phyloP scores from a whole-genome alignment of 306 rosid genomes.

The Vicia faba region DNA sequence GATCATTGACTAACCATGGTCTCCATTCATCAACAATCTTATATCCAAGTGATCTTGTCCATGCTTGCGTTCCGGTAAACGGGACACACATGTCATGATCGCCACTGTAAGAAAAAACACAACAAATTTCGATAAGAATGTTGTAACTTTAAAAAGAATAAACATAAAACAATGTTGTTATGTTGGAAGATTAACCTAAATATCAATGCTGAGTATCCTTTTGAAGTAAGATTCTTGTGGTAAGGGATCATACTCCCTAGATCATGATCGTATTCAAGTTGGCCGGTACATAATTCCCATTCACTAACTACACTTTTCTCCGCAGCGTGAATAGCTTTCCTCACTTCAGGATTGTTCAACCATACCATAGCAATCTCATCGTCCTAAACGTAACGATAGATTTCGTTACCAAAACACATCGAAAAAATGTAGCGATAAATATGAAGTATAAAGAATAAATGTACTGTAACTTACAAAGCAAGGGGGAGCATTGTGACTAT shows the following conservation, averaged over 20 bases:
- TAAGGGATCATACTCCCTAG: neutral
- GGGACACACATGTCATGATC: constrained; percentile 27
- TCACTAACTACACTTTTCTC: neutral
- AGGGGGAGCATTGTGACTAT: constrained; percentile 42
- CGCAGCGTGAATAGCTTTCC: neutral
- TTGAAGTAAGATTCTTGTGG: constrained; percentile 12
- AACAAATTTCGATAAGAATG: too few species aligned
- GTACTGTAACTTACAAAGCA: constrained; percentile 57
- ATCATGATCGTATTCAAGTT: neutral
- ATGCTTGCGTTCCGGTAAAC: constrained; percentile 20
- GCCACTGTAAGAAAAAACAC: neutral
- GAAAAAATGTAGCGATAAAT: too few species aligned
- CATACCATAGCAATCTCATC: neutral
- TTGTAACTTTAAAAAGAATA: neutral
- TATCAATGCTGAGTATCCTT: neutral
- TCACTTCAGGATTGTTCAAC: neutral
- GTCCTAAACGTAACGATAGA: neutral
- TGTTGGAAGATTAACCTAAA: neutral
- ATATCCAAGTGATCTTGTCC: constrained; percentile 37
- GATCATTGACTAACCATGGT: constrained; percentile 56
- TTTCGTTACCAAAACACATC: too few species aligned
- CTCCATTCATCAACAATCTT: constrained; percentile 71
- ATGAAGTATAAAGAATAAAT: neutral
- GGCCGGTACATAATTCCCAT: neutral
- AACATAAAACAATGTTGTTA: neutral